Base-by-base conservation (phyloP, 148 eudicot genomes). In the Mesembryanthemum crystallinum region DNA sequence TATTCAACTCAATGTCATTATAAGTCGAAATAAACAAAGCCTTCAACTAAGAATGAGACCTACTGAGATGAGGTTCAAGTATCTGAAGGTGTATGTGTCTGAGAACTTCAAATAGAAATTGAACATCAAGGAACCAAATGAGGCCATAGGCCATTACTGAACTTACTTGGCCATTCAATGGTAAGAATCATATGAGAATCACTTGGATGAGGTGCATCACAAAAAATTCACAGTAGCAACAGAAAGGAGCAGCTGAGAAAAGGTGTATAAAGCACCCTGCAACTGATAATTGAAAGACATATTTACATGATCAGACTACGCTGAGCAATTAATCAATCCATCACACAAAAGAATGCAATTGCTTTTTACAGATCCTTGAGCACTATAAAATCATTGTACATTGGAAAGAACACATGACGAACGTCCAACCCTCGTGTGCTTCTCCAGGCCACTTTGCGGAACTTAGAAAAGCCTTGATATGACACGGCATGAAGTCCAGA, bases 401-500 rank as follows among this genome's bases (percentile, higher is more conserved):
- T 27, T 32, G 59, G 51, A 64, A 67, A 58, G 76, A 79, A 20
- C 63, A 64, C 73, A 70, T 28, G 59, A 63, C 20, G 72, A 45
- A 14, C 24, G 24, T 14, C 14, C 32, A 18, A 25, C 64, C 54
- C 9, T 57, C n/a, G 3, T 25, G 39, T 21, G 77, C 74, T 67
- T 45, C 73, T 61, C 71, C 37, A 54, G 55, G 28, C 23, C 71
- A n/a, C 18, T 30, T 60, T 47, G 57, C 71, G 71, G 71, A 73
- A 29, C 64, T 84, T 78, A 95, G 81, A 95, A 86, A 43, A 95
- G 87, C 89, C 87, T 95, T 1, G 98, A 95, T 81, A 95, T 86
- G 27, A 95, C 91, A 67, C 80, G 85, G 73, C 94, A 95, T 11
- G 98, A 95, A 55, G 94, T 89, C 97, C 97, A 95, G 88, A 95